Evolutionary conservation across 2,329 filamentous ascomycete genomes (phyloP).

Genomic region (Didymella exigua): DNA sequence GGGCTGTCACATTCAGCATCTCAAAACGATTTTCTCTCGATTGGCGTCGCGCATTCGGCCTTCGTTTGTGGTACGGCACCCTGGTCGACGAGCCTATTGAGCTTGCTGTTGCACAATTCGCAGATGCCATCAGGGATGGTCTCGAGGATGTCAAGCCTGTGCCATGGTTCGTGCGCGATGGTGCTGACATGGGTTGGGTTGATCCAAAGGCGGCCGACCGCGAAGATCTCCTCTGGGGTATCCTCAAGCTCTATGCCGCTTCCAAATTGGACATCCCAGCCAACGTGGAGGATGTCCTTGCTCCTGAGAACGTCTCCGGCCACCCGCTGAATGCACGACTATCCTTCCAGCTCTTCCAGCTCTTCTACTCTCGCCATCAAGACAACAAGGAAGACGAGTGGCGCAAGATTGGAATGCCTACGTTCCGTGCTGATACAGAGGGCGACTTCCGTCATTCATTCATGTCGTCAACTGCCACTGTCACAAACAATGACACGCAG

Average conservation of each 20-base stretch:
- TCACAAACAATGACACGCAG: conserved; percentile 54
- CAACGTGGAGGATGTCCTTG: conserved; percentile 70
- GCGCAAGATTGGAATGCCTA: conserved; percentile 42
- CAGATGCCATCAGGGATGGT: conserved; percentile 72
- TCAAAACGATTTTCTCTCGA: conserved; percentile 83
- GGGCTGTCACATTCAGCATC: conserved; percentile 78
- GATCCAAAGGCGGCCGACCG: conserved; percentile 63
- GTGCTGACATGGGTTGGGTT: conserved; percentile 64
- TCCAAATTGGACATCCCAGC: conserved; percentile 53
- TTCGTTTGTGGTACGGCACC: conserved; percentile 88
- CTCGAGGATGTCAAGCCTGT: conserved; percentile 71
- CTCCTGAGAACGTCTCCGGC: conserved; percentile 76
- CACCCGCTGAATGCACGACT: conserved; percentile 77
- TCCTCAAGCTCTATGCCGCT: conserved; percentile 80
- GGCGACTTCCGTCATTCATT: conserved; percentile 29
- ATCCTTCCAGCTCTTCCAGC: conserved; percentile 81
- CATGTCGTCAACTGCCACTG: conserved; percentile 38
- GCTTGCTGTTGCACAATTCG: conserved; percentile 73
- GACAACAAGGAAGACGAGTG: conserved; percentile 31
- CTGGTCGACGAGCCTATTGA: conserved; percentile 71
- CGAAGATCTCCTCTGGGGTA: conserved; percentile 84
- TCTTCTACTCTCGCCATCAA: conserved; percentile 46
- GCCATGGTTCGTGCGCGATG: conserved; percentile 72
- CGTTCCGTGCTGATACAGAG: conserved; percentile 27
- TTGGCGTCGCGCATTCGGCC: conserved; percentile 91